phyloP scores from a whole-genome alignment of 768 basidiomycete genomes.

The Ramaria rubella region DNA sequence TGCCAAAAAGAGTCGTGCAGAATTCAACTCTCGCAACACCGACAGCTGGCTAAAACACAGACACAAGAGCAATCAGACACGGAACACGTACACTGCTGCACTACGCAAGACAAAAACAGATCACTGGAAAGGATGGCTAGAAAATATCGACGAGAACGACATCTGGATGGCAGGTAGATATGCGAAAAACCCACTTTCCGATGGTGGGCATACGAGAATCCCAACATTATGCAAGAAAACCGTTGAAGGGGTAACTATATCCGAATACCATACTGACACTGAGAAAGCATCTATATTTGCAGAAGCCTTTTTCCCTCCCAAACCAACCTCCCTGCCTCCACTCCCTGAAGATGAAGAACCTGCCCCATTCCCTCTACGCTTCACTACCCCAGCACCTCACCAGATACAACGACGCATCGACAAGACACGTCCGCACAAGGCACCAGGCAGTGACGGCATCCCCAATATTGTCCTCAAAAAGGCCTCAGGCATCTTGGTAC shows the following conservation, averaged over 20 bases:
- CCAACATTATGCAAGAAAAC: not conserved
- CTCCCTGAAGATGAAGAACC: too few relatives aligned
- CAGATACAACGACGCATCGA: too few relatives aligned
- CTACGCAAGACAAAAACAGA: not conserved
- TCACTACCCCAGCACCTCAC: too few relatives aligned
- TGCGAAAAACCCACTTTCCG: not conserved
- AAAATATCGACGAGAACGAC: not conserved
- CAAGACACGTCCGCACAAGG: not conserved
- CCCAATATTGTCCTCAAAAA: conserved; percentile 7
- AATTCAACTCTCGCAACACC: not conserved
- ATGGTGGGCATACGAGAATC: not conserved
- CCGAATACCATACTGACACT: too few relatives aligned
- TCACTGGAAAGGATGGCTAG: not conserved
- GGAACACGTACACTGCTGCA: not conserved
- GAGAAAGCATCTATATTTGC: too few relatives aligned
- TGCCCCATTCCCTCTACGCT: too few relatives aligned
- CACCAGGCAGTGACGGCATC: conserved; percentile 12
- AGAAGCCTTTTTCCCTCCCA: too few relatives aligned
- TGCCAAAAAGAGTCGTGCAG: conserved; percentile 12
- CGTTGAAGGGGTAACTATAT: too few relatives aligned
- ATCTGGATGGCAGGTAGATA: not conserved
- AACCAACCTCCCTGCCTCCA: too few relatives aligned
- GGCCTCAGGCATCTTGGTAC: not conserved
- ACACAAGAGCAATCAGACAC: not conserved
- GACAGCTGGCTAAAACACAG: not conserved